Conservation (phyloP, 2,329 filamentous ascomycete species). For the Fusarium dlaminii region DNA sequence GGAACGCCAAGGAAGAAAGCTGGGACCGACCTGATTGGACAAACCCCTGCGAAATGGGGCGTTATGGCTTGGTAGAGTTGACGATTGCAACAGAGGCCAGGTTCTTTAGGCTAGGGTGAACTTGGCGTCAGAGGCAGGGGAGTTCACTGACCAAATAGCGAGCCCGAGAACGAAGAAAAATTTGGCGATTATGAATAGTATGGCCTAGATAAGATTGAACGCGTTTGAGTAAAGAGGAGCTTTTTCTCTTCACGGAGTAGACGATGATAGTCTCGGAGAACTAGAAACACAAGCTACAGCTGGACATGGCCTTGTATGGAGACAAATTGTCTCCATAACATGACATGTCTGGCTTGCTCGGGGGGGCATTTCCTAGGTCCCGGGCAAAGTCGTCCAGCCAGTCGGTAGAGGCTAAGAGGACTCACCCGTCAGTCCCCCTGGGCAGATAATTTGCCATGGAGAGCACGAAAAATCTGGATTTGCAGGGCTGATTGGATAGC, state of each 20-base stretch:
- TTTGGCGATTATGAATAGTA: constrained; percentile 4
- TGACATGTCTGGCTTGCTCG: neutral
- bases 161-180: constrained; percentile 6
- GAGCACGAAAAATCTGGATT: constrained; percentile 14
- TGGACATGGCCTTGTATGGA: neutral
- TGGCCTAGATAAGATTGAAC: constrained; percentile 21
- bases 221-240: constrained; percentile 32
- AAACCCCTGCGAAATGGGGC: constrained; percentile 8
- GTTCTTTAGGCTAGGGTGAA: constrained; percentile 23
- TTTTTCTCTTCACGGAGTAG: neutral
- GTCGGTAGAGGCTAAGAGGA: constrained; percentile 27
- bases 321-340: neutral
- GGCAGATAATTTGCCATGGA: constrained; percentile 27
- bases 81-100: constrained; percentile 28
- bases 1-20: constrained; percentile 40
- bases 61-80: constrained; percentile 19
- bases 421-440: neutral
- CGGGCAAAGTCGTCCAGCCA: constrained; percentile 33
- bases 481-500: constrained; percentile 43
- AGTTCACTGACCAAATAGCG: constrained; percentile 16
- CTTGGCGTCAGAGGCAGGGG: constrained; percentile 26
- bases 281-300: neutral
- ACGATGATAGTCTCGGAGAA: neutral
- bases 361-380: constrained; percentile 21
- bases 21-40: constrained; percentile 45